Evolutionary conservation across 106 monocot species (phyloP).

Genomic region (Dioscorea dumetorum): DNA sequence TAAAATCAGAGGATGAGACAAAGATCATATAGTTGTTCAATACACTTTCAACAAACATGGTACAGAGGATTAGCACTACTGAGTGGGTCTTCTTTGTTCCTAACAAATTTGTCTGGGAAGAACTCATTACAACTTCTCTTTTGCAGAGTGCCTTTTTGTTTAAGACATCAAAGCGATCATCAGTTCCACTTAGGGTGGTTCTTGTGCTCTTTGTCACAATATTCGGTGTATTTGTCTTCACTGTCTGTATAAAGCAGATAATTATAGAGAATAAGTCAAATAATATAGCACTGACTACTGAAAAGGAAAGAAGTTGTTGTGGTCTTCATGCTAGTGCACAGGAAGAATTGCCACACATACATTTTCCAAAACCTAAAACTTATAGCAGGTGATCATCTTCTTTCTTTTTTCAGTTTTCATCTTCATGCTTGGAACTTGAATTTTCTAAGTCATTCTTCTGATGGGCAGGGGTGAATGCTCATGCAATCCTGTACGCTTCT

Average conservation of each 20-base stretch:
- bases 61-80: neutral
- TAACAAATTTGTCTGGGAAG: neutral
- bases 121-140: slow-evolving; percentile 4
- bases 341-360: slow-evolving; percentile 26
- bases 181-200: slow-evolving; percentile 25
- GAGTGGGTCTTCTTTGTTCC: neutral
- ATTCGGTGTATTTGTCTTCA: slow-evolving; percentile 33
- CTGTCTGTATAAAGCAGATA: slow-evolving; percentile 38
- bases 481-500: slow-evolving; percentile 49
- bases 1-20: slow-evolving; percentile 1
- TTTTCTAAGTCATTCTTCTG: neutral
- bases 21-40: slow-evolving; percentile 4
- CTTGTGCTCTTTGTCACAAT: slow-evolving; percentile 30
- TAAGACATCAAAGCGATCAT: slow-evolving; percentile 27
- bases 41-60: slow-evolving; percentile 10
- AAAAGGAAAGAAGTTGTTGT: slow-evolving; percentile 18
- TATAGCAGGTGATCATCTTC: slow-evolving; percentile 31
- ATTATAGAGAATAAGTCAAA: slow-evolving; percentile 7
- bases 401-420: neutral
- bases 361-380: slow-evolving; percentile 45
- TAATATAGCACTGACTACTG: neutral
- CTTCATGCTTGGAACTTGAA: neutral
- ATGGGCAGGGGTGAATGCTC: slow-evolving; percentile 35
- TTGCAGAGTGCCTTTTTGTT: slow-evolving; percentile 34
- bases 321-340: slow-evolving; percentile 2